Conservation (phyloP, 106 monocot genomes). For the Amphibolis antarctica region DNA sequence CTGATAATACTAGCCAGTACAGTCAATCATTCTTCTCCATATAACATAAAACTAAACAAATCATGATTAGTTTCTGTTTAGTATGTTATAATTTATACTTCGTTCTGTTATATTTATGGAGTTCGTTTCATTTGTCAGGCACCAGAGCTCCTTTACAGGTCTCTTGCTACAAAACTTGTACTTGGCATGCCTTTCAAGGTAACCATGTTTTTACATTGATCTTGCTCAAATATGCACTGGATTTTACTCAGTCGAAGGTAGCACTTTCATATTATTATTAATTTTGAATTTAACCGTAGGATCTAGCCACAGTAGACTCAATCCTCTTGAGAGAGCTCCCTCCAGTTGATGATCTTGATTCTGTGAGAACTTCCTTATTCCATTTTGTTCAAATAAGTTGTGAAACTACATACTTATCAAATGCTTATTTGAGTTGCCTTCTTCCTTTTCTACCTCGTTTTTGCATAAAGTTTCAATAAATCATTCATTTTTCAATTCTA, state of each 20-base stretch:
- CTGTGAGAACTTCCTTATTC: slow-evolving; percentile 38
- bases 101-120: background rate
- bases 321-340: slow-evolving; percentile 91
- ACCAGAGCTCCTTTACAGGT: slow-evolving; percentile 85
- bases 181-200: slow-evolving; percentile 99
- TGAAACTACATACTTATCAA: background rate
- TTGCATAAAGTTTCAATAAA: no score
- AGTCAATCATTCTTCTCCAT: no score
- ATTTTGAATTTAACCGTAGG: slow-evolving; percentile 37
- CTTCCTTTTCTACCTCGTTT: no score
- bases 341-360: slow-evolving; percentile 62
- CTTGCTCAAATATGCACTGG: background rate
- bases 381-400: background rate
- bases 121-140: slow-evolving; percentile 32
- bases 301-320: slow-evolving; percentile 95
- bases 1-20: no score
- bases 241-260: background rate
- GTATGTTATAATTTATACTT: no score
- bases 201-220: background rate
- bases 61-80: no score
- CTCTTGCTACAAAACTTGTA: slow-evolving; percentile 85
- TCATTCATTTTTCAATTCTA: background rate
- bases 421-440: no score
- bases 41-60: no score
- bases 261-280: background rate